phyloP scores from a whole-genome alignment of 441 rosid genomes.

The Erodium trifolium region DNA sequence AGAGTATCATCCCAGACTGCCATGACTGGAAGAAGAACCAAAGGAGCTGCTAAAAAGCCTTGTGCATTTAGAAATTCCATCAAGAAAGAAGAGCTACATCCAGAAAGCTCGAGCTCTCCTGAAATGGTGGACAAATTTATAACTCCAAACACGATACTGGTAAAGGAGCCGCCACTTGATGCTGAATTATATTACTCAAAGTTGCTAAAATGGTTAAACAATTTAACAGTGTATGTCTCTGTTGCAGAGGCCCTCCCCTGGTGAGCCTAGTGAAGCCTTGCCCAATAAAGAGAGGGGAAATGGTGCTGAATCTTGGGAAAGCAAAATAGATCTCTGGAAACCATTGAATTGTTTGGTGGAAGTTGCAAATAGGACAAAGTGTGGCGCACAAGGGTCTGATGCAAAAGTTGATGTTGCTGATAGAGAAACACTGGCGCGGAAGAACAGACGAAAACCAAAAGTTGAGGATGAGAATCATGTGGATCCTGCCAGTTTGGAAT shows the following conservation, averaged over 20 bases:
- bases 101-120: constrained; percentile 44
- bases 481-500: constrained; percentile 40
- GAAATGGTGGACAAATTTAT: constrained; percentile 40
- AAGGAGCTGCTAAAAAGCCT: constrained; percentile 33
- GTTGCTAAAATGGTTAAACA: too few species aligned
- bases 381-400: constrained; percentile 32
- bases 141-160: constrained; percentile 33
- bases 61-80: constrained; percentile 33
- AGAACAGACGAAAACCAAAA: constrained; percentile 27
- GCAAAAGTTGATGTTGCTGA: constrained; percentile 36
- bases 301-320: constrained; percentile 37
- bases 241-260: constrained; percentile 45
- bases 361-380: constrained; percentile 55
- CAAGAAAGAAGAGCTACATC: constrained; percentile 48
- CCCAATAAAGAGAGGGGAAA: constrained; percentile 28
- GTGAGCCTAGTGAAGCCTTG: constrained; percentile 41
- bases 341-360: constrained; percentile 63
- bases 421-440: constrained; percentile 28
- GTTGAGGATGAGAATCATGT: constrained; percentile 33
- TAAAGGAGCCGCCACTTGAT: neutral
- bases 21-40: constrained; percentile 42
- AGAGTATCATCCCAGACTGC: constrained; percentile 43
- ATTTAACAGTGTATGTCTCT: neutral
- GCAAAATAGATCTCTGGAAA: constrained; percentile 50
- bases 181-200: too few species aligned